phyloP scores from a whole-genome alignment of 768 basidiomycete genomes.

The Termitomyces sp. region DNA sequence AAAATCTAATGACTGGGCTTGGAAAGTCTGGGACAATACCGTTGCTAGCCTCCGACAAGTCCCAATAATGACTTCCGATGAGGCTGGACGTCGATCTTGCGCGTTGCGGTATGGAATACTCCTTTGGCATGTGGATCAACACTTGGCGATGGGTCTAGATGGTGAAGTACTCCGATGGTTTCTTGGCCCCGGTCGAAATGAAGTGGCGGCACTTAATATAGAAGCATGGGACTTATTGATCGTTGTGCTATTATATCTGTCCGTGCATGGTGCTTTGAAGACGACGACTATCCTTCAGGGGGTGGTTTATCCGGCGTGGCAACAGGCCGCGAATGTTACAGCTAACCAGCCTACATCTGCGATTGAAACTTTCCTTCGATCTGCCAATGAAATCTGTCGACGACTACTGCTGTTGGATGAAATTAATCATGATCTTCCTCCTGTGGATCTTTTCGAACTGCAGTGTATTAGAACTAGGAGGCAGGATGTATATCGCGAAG shows the following conservation, averaged over 20 bases:
- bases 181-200: slow-evolving; percentile 57
- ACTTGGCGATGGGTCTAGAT: slow-evolving; percentile 71
- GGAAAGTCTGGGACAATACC: slow-evolving; percentile 82
- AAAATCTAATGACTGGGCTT: slow-evolving; percentile 67
- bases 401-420: slow-evolving; percentile 54
- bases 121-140: slow-evolving; percentile 69
- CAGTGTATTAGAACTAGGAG: slow-evolving; percentile 69
- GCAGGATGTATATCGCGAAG: slow-evolving; percentile 59
- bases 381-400: slow-evolving; percentile 60
- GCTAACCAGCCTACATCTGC: slow-evolving; percentile 31
- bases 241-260: slow-evolving; percentile 57
- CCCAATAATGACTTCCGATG: slow-evolving; percentile 48
- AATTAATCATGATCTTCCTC: slow-evolving; percentile 31
- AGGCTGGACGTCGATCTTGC: slow-evolving; percentile 40
- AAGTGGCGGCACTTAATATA: slow-evolving; percentile 50
- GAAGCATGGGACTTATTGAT: slow-evolving; percentile 68
- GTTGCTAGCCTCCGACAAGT: slow-evolving; percentile 71
- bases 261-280: slow-evolving; percentile 61
- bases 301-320: slow-evolving; percentile 78
- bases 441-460: slow-evolving; percentile 53
- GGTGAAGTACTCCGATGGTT: slow-evolving; percentile 70
- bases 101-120: slow-evolving; percentile 68
- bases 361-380: slow-evolving; percentile 49
- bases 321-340: slow-evolving; percentile 39
- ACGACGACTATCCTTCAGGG: slow-evolving; percentile 71